phyloP scores from a whole-genome alignment of 345 rosid species.

The Microcos paniculata region DNA sequence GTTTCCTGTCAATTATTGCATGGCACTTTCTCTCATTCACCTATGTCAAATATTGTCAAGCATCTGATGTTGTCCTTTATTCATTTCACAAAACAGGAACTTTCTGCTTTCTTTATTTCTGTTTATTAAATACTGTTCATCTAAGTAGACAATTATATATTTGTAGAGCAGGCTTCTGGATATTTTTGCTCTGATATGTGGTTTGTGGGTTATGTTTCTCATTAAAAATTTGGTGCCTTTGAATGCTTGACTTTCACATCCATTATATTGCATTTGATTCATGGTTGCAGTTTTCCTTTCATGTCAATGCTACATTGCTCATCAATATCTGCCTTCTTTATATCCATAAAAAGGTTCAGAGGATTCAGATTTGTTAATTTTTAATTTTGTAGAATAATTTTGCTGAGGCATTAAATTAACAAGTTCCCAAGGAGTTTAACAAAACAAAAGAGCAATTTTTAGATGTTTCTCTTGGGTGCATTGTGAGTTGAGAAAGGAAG shows the following conservation, averaged over 20 bases:
- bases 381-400: constrained; percentile 15
- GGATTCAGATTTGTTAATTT: background rate
- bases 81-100: background rate
- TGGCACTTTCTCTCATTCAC: background rate
- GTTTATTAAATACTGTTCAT: background rate
- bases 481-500: constrained; percentile 15
- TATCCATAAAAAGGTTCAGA: background rate
- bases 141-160: background rate
- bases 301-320: background rate
- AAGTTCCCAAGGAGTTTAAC: background rate
- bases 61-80: background rate
- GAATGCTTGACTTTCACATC: background rate
- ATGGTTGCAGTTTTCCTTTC: background rate
- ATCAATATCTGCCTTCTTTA: background rate
- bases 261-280: background rate
- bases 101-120: background rate
- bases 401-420: background rate
- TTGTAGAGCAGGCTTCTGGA: background rate
- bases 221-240: background rate
- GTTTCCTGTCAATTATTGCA: background rate
- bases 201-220: background rate
- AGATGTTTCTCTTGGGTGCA: constrained; percentile 11
- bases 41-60: background rate
- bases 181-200: background rate
- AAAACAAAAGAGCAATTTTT: background rate